Evolutionary conservation across 2,329 filamentous ascomycete genomes (phyloP).

Genomic region (Bipolaris victoriae): DNA sequence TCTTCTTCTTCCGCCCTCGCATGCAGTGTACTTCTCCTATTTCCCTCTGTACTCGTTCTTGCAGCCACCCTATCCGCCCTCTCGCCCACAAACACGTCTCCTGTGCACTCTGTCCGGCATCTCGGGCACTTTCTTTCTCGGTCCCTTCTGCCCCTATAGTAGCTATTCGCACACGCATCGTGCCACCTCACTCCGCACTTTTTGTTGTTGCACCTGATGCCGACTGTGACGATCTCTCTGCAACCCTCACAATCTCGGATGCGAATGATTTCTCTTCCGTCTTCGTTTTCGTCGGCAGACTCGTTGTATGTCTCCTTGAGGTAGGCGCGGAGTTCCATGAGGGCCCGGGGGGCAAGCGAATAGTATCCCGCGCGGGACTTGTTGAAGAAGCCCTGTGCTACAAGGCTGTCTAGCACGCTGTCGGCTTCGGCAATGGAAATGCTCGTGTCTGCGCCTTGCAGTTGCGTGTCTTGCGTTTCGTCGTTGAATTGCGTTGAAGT

Average conservation of each 20-base stretch:
- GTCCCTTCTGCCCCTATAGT: slow-evolving; percentile 28
- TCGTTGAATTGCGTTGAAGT: slow-evolving; percentile 37
- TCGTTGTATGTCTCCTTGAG: slow-evolving; percentile 92
- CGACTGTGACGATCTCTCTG: slow-evolving; percentile 83
- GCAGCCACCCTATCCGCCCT: slow-evolving; percentile 29
- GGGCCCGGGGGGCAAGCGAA: slow-evolving; percentile 73
- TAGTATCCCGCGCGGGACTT: slow-evolving; percentile 75
- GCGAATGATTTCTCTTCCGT: slow-evolving; percentile 58
- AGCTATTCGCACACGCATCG: slow-evolving; percentile 43
- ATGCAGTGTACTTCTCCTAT: slow-evolving; percentile 3
- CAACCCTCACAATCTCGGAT: slow-evolving; percentile 91
- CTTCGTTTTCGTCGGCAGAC: slow-evolving; percentile 59
- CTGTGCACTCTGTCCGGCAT: slow-evolving; percentile 40
- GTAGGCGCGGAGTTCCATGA: slow-evolving; percentile 87
- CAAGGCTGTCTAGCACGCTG: slow-evolving; percentile 69
- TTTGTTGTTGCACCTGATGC: slow-evolving; percentile 37
- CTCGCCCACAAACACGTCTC: slow-evolving; percentile 60
- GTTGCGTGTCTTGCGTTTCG: slow-evolving; percentile 50
- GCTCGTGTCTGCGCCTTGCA: slow-evolving; percentile 49
- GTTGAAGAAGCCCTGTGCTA: slow-evolving; percentile 85
- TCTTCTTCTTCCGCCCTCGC: slow-evolving; percentile 12
- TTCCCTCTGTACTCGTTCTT: slow-evolving; percentile 11
- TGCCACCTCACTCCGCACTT: slow-evolving; percentile 44
- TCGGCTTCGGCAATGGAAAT: slow-evolving; percentile 82
- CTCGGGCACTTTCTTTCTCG: slow-evolving; percentile 38